phyloP scores from a whole-genome alignment of 805 yeast genomes.

The Metschnikowia hibisci region DNA sequence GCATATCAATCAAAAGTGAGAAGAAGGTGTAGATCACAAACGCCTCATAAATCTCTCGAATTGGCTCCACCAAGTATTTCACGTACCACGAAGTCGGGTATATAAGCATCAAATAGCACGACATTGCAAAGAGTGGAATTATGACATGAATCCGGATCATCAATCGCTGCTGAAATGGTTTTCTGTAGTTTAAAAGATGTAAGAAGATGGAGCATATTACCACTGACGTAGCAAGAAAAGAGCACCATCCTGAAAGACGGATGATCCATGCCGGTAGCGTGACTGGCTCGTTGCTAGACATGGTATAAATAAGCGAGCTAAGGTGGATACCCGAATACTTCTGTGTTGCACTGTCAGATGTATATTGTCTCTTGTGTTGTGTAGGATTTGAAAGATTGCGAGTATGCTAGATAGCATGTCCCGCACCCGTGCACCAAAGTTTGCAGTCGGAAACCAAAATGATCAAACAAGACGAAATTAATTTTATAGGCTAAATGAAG shows the following conservation, averaged over 20 bases:
- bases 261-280: slow-evolving; percentile 21
- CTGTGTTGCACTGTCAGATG: too few species aligned
- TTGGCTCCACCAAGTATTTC: slow-evolving; percentile 56
- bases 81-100: slow-evolving; percentile 41
- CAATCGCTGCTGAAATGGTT: slow-evolving; percentile 83
- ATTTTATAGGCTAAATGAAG: too few species aligned
- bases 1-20: slow-evolving; percentile 70
- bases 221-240: slow-evolving; percentile 22
- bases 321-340: too few species aligned
- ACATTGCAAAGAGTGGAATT: slow-evolving; percentile 74
- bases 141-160: slow-evolving; percentile 77
- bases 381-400: not conserved
- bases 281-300: slow-evolving; percentile 1
- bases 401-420: not conserved
- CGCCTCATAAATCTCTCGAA: slow-evolving; percentile 90
- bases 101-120: slow-evolving; percentile 59
- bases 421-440: slow-evolving; percentile 2
- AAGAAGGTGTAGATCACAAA: slow-evolving; percentile 93
- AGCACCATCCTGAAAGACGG: slow-evolving; percentile 19
- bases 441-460: too few species aligned
- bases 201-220: slow-evolving; percentile 25
- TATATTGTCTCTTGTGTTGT: too few species aligned
- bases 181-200: slow-evolving; percentile 64
- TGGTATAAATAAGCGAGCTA: not conserved
- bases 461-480: too few species aligned